These are phyloP conservation scores for Phialocephala subalpina DNA, from an alignment of 2,329 filamentous ascomycete genomes.

Conservation along the genomic window DNA sequence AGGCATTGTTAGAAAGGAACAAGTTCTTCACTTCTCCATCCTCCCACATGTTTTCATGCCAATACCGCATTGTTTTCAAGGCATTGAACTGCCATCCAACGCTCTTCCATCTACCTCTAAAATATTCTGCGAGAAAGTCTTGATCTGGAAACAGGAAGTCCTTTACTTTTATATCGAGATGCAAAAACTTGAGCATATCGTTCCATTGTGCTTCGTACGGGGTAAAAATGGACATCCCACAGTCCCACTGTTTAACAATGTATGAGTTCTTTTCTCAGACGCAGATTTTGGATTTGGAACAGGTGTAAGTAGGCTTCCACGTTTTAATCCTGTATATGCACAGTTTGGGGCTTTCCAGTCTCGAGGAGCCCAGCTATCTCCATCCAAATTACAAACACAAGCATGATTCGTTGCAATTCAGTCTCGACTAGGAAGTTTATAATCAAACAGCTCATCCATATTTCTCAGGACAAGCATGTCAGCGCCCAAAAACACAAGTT, in stretches of 20 bases:
- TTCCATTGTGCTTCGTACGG: constrained; percentile 50
- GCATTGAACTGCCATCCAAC: constrained; percentile 67
- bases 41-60: constrained; percentile 62
- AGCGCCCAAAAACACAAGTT: constrained; percentile 82
- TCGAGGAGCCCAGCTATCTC: constrained; percentile 76
- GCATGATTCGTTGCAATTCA: constrained; percentile 85
- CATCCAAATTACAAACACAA: constrained; percentile 83
- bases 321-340: constrained; percentile 58
- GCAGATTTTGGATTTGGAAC: constrained; percentile 45
- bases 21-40: constrained; percentile 64
- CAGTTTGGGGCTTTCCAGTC: constrained; percentile 71
- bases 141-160: constrained; percentile 64
- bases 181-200: constrained; percentile 45
- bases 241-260: constrained; percentile 59
- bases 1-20: no score
- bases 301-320: constrained; percentile 38
- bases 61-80: constrained; percentile 64
- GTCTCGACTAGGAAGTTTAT: constrained; percentile 68
- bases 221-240: constrained; percentile 59
- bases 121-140: constrained; percentile 61
- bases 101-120: constrained; percentile 59
- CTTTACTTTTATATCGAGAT: constrained; percentile 16
- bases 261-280: constrained; percentile 49
- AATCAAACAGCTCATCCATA: constrained; percentile 89
- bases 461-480: constrained; percentile 84